A percentile compares a stretch with the other conserved stretches of the same genome.
Conservation (phyloP, 2,329 filamentous ascomycete genomes). For the Pseudocercospora pini-densiflorae region DNA sequence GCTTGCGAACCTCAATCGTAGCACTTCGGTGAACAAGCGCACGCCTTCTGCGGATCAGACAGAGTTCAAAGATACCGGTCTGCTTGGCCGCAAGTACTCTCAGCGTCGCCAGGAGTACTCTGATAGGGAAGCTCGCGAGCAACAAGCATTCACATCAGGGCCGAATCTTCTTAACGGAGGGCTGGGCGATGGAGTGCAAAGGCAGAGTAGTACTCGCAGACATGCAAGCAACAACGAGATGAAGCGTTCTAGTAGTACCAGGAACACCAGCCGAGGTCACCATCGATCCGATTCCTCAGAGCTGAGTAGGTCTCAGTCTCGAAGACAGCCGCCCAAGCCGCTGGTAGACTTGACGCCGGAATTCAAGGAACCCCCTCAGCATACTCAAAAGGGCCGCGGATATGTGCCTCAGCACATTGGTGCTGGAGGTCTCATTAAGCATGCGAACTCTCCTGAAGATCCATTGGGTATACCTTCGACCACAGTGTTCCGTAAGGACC, state of each 20-base stretch:
- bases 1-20: conserved; percentile 35
- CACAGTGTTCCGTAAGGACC: conserved; percentile 49
- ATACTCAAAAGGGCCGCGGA: conserved; percentile 58
- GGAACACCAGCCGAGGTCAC: conserved; percentile 21
- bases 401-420: conserved; percentile 40
- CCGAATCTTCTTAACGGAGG: conserved; percentile 60
- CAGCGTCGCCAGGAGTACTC: conserved; percentile 48
- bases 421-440: conserved; percentile 50
- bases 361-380: conserved; percentile 67
- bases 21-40: conserved; percentile 23
- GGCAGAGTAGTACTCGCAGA: conserved; percentile 19
- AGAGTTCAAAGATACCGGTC: conserved; percentile 52
- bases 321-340: conserved; percentile 57
- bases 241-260: conserved; percentile 26
- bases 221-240: conserved; percentile 27
- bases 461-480: conserved; percentile 47
- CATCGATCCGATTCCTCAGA: conserved; percentile 39
- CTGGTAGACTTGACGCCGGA: conserved; percentile 70
- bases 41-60: conserved; percentile 31
- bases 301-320: conserved; percentile 53
- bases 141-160: conserved; percentile 59
- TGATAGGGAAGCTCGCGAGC: conserved; percentile 42
- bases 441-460: conserved; percentile 50
- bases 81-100: conserved; percentile 57
- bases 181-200: conserved; percentile 20